A percentile compares a stretch with the other conserved stretches of the same genome.
Conservation (phyloP, 2,329 filamentous ascomycete species). For the Aspergillus luchuensis region DNA sequence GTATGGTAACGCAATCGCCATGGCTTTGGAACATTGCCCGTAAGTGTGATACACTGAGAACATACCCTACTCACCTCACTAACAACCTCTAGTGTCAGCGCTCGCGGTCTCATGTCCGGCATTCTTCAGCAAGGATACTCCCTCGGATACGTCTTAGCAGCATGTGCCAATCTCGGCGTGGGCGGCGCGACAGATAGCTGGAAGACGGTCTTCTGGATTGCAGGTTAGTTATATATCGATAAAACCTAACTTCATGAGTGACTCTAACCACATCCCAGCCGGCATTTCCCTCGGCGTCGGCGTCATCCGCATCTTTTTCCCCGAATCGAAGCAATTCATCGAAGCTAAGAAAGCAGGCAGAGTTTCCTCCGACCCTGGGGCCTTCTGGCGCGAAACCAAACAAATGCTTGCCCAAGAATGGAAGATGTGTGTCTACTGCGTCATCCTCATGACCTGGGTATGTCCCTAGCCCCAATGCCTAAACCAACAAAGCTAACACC, state of each 20-base stretch:
- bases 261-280: slow-evolving; percentile 23
- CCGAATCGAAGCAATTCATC: slow-evolving; percentile 74
- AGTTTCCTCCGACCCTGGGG: slow-evolving; percentile 44
- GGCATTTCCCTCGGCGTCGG: slow-evolving; percentile 57
- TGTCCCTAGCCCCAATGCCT: neutral
- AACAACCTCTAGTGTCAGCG: slow-evolving; percentile 49
- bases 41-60: slow-evolving; percentile 3
- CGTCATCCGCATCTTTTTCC: slow-evolving; percentile 67
- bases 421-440: slow-evolving; percentile 75
- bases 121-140: slow-evolving; percentile 82
- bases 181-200: slow-evolving; percentile 59
- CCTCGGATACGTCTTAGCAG: slow-evolving; percentile 77
- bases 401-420: slow-evolving; percentile 70
- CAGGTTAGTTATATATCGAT: slow-evolving; percentile 33
- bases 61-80: neutral
- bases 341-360: slow-evolving; percentile 66
- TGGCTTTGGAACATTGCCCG: slow-evolving; percentile 75
- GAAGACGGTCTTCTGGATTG: slow-evolving; percentile 78
- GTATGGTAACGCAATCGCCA: slow-evolving; percentile 76
- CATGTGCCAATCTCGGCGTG: slow-evolving; percentile 69
- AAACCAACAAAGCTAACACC: neutral
- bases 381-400: slow-evolving; percentile 71
- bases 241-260: too few relatives aligned
- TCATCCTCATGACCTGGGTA: slow-evolving; percentile 73
- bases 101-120: slow-evolving; percentile 77